Evolutionary conservation across 1,284 basidiomycete genomes (phyloP).

Genomic region (Xerocomus amazonicus): DNA sequence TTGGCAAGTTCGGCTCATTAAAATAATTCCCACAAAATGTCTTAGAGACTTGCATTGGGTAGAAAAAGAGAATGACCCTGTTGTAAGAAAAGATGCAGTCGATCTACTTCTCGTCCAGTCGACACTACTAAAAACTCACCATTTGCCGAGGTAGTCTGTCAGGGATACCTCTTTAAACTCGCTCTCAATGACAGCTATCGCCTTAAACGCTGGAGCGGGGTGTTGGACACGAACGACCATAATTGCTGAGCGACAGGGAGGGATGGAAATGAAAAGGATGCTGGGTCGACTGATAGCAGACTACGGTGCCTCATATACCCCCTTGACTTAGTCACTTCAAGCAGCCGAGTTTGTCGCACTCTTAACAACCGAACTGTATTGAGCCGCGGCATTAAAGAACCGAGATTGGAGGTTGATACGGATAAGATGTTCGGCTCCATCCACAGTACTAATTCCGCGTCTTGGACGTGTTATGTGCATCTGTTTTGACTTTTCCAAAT

Average conservation of each 20-base stretch:
- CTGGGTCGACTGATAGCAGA: background rate
- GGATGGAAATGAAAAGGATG: background rate
- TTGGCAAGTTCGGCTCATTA: background rate
- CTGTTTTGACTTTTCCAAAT: background rate
- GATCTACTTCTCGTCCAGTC: background rate
- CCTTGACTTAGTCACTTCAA: background rate
- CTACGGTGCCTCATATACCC: background rate
- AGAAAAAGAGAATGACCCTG: constrained; percentile 79
- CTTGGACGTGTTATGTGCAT: background rate
- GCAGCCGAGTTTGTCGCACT: background rate
- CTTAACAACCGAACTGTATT: background rate
- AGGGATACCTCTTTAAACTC: constrained; percentile 74
- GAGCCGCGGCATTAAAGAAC: background rate
- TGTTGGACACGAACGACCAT: constrained; percentile 76
- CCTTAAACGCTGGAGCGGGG: constrained; percentile 75
- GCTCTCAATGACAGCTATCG: constrained; percentile 72
- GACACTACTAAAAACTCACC: constrained; percentile 41
- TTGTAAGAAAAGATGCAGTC: constrained; percentile 3
- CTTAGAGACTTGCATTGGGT: constrained; percentile 60
- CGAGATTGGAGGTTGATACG: background rate
- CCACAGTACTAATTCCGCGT: no score
- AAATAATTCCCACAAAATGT: constrained; percentile 3
- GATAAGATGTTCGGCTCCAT: background rate
- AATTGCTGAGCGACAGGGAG: background rate
- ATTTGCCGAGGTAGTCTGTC: constrained; percentile 75